Percentiles rank a stretch among this genome's conserved stretches.
These are phyloP conservation scores for Meredithiella fracta DNA, from an alignment of 2,329 filamentous ascomycete species.

Conservation along the genomic window DNA sequence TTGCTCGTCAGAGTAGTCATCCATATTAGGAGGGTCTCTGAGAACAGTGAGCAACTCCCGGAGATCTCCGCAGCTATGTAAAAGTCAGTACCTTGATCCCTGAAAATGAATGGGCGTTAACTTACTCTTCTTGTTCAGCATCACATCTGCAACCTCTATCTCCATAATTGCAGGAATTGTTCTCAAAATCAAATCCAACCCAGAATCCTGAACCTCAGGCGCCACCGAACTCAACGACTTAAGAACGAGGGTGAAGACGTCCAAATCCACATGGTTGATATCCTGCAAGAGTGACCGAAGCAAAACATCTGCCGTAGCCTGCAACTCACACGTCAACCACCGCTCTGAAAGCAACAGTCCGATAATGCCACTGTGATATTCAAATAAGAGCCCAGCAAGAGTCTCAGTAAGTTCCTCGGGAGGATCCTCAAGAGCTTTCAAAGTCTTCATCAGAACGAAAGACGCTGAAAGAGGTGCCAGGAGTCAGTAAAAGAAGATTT, in stretches of 20 bases:
- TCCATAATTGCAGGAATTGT: constrained; percentile 67
- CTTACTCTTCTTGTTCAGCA: constrained; percentile 50
- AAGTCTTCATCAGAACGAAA: constrained; percentile 47
- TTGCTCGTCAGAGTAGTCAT: constrained; percentile 47
- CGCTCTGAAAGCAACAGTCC: not conserved
- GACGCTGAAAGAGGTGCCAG: constrained; percentile 41
- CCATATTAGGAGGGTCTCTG: constrained; percentile 16
- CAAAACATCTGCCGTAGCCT: not conserved
- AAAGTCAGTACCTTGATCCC: not conserved
- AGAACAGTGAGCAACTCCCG: not conserved
- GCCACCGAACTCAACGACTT: constrained; percentile 40
- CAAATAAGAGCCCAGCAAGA: constrained; percentile 36
- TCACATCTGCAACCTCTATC: constrained; percentile 59
- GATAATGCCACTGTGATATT: constrained; percentile 15
- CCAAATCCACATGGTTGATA: not conserved
- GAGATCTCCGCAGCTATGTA: constrained; percentile 1
- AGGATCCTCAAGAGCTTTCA: constrained; percentile 50
- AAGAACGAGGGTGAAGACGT: not conserved
- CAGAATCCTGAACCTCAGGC: constrained; percentile 57
- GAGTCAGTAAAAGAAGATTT: not conserved
- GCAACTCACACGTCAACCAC: not conserved
- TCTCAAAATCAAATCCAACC: constrained; percentile 63
- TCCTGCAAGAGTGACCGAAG: not conserved
- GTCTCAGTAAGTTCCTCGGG: constrained; percentile 79
- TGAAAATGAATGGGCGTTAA: constrained; percentile 10